phyloP scores from a whole-genome alignment of 2,329 filamentous ascomycete genomes.

The Sporothrix dimorphospora region DNA sequence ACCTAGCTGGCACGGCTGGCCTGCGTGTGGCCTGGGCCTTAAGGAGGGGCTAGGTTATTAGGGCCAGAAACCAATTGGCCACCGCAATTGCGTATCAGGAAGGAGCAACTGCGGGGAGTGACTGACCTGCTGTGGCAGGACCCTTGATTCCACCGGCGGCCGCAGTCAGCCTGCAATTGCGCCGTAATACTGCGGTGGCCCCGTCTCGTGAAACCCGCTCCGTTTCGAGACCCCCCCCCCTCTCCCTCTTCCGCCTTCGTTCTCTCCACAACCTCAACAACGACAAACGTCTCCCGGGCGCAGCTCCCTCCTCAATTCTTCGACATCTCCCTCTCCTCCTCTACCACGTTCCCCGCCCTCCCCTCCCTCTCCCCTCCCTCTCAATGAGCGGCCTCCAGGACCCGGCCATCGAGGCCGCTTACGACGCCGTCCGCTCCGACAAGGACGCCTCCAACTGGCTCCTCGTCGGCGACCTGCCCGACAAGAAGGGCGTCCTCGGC shows the following conservation, averaged over 20 bases:
- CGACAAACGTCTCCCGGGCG: neutral
- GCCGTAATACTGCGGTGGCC: neutral
- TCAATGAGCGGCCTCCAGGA: slow-evolving; percentile 60
- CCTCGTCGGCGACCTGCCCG: slow-evolving; percentile 62
- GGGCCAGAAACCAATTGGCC: slow-evolving; percentile 14
- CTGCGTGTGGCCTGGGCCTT: no score
- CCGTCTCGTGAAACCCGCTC: slow-evolving; percentile 10
- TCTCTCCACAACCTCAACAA: neutral
- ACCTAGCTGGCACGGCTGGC: neutral
- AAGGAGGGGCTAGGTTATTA: slow-evolving; percentile 12
- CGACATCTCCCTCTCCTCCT: neutral
- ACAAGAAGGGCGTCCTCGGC: slow-evolving; percentile 56
- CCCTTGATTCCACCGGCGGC: neutral
- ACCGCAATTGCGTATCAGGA: slow-evolving; percentile 7
- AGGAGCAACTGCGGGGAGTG: neutral
- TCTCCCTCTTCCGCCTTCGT: slow-evolving; percentile 1
- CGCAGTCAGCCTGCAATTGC: neutral
- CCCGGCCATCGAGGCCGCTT: slow-evolving; percentile 64
- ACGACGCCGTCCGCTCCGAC: slow-evolving; percentile 69
- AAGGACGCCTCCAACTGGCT: slow-evolving; percentile 69
- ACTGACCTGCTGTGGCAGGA: neutral
- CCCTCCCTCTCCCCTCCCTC: neutral
- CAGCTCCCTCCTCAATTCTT: neutral
- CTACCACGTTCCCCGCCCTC: neutral
- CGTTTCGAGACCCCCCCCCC: neutral